phyloP scores from a whole-genome alignment of 805 yeast species.

The Yamadazyma insecticola region DNA sequence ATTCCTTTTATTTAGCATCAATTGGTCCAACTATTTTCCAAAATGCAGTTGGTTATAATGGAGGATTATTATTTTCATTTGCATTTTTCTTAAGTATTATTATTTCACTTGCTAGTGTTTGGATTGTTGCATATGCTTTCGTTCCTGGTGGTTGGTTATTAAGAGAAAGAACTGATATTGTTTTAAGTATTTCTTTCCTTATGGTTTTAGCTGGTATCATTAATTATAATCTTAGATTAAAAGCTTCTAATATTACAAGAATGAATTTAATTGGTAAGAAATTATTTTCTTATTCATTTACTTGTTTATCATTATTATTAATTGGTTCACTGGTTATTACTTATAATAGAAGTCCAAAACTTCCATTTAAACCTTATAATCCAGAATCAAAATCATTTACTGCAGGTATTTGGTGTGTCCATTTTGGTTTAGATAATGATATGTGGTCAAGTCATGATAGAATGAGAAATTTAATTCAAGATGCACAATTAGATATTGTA shows the following conservation, averaged over 20 bases:
- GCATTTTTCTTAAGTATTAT: slow-evolving; percentile 48
- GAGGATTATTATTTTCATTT: slow-evolving; percentile 49
- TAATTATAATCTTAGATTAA: slow-evolving; percentile 26
- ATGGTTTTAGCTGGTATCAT: slow-evolving; percentile 51
- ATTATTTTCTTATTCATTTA: slow-evolving; percentile 17
- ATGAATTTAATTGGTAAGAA: slow-evolving; percentile 15
- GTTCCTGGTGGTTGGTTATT: slow-evolving; percentile 90
- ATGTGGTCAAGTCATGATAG: slow-evolving; percentile 96
- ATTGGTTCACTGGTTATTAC: slow-evolving; percentile 52
- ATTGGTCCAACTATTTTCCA: slow-evolving; percentile 59
- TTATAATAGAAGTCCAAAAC: slow-evolving; percentile 40
- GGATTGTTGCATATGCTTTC: slow-evolving; percentile 98
- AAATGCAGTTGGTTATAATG: slow-evolving; percentile 49
- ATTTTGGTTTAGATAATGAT: slow-evolving; percentile 94
- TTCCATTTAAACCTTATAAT: slow-evolving; percentile 37
- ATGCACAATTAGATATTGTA: slow-evolving; percentile 85
- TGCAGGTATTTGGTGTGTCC: slow-evolving; percentile 98
- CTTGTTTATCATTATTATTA: slow-evolving; percentile 41
- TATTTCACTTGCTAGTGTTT: slow-evolving; percentile 76
- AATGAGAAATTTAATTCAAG: slow-evolving; percentile 77
- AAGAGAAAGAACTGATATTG: slow-evolving; percentile 83
- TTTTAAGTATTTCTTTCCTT: slow-evolving; percentile 53
- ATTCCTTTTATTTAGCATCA: slow-evolving; percentile 58
- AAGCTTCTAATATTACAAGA: slow-evolving; percentile 17
- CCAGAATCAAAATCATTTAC: slow-evolving; percentile 65